These are phyloP conservation scores for Rhododendron ferrugineum DNA, from an alignment of 148 eudicot genomes.

Conservation along the genomic window DNA sequence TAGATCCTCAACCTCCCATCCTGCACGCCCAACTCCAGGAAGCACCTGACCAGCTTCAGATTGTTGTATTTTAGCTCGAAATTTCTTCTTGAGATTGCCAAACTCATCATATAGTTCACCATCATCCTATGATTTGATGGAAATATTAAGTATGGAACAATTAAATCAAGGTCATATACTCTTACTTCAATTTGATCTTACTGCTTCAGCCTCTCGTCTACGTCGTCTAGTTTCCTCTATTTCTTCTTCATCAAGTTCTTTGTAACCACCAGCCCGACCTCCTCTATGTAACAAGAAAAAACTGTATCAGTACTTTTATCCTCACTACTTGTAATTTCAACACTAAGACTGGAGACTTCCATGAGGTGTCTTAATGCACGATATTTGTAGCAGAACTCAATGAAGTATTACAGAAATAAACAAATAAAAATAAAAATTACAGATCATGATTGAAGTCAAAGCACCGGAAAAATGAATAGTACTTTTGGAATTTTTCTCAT, in stretches of 20 bases:
- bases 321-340: neutral
- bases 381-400: neutral
- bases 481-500: neutral
- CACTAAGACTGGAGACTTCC: neutral
- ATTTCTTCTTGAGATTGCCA: conserved; percentile 92
- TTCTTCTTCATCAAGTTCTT: conserved; percentile 96
- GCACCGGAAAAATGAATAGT: neutral
- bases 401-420: neutral
- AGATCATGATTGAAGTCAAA: neutral
- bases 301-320: neutral
- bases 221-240: conserved; percentile 86
- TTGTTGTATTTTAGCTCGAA: conserved; percentile 72
- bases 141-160: neutral
- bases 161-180: neutral
- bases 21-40: conserved; percentile 92
- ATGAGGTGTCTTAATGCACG: neutral
- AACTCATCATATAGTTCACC: conserved; percentile 98
- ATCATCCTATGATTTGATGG: conserved; percentile 57
- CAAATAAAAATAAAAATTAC: neutral
- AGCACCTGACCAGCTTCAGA: conserved; percentile 51
- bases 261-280: conserved; percentile 98
- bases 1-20: conserved; percentile 92
- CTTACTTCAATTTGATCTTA: conserved; percentile 25
- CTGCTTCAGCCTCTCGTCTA: conserved; percentile 86
- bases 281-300: conserved; percentile 46